Percentiles rank a stretch among this genome's conserved stretches.
Conservation (phyloP, 805 yeast species). For the Jamesozyma hellenica region DNA sequence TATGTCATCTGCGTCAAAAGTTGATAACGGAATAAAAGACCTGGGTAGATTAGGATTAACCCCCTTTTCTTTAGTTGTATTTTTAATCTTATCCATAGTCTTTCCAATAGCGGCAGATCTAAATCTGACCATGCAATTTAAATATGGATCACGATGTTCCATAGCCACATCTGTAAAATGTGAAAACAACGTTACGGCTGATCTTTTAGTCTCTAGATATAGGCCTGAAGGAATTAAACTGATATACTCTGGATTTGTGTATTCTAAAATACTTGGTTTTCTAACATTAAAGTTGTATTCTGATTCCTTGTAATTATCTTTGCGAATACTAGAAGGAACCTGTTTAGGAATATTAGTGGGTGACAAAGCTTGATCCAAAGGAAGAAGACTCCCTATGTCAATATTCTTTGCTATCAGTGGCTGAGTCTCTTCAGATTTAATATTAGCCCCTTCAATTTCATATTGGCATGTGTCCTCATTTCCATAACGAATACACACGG, state of each 20-base stretch:
- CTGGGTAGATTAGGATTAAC: constrained; percentile 14
- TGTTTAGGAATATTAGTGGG: too few species aligned
- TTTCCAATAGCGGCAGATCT: constrained; percentile 17
- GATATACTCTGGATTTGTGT: constrained; percentile 4
- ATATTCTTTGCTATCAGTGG: not conserved
- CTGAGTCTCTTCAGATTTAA: not conserved
- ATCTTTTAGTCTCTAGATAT: constrained; percentile 20
- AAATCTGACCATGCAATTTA: constrained; percentile 14
- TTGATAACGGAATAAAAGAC: constrained; percentile 17
- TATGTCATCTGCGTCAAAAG: constrained; percentile 16
- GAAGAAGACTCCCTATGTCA: too few species aligned
- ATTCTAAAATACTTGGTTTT: too few species aligned
- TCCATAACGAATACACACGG: constrained; percentile 16
- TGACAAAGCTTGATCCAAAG: too few species aligned
- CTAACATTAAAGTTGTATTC: not conserved
- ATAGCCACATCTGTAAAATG: constrained; percentile 20
- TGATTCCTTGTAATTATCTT: not conserved
- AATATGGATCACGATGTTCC: constrained; percentile 22
- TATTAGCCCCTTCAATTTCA: not conserved
- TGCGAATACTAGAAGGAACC: too few species aligned
- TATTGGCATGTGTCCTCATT: constrained; percentile 17
- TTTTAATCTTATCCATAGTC: constrained; percentile 12
- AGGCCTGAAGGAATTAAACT: constrained; percentile 20
- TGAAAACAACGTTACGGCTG: constrained; percentile 18
- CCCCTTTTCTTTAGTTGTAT: constrained; percentile 2